Evolutionary conservation across 2,329 filamentous ascomycete species (phyloP), one percentile per base, ranked within the genome.

Genomic region (Aspergillus udagawae): DNA sequence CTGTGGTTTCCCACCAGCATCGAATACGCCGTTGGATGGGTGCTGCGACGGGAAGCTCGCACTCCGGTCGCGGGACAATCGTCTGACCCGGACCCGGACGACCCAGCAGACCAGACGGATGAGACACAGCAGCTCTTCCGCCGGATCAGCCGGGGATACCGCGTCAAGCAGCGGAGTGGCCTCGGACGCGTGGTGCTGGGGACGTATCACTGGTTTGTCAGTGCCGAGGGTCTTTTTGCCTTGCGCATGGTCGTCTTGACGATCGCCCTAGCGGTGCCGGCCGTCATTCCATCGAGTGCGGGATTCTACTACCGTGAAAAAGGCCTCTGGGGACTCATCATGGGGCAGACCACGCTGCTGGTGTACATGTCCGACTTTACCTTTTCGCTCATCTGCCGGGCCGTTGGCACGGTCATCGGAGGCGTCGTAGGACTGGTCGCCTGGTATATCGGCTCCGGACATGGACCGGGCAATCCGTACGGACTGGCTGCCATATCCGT

Each of bases 261-360:
- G 0, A 67, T 82, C 10, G 79, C 75, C 0, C 66, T 74, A 0
- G 65, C 69, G 0, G 75, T 83, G 4, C 77, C 80, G 0, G 73
- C 76, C 0, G 70, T 72, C 0, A 68, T 83, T 3, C 76, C 78
- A 0, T 63, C 67, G 27, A 74, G 73, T 1, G 75, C 80, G 0
- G 79, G 77, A 1, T 83, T 83, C 62, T 82, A 76, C 60, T 82
- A 81, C 51, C 74, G 79, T 2, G 75, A 82, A 55, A 82, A 80
- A 62, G 80, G 81, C 0, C 68, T 83, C 0, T 83, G 81, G 81
- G 79, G 71, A 0, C 65, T 82, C 8, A 81, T 83, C 45, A 83
- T 79, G 66, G 80, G 74, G 0, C 81, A 83, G 60, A 79, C 78
- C 0, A 74, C 72, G 1, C 60, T 83, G 2, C 69, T 82, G 1